phyloP scores from a whole-genome alignment of 495 filamentous ascomycete species.

The Echria macrotheca region DNA sequence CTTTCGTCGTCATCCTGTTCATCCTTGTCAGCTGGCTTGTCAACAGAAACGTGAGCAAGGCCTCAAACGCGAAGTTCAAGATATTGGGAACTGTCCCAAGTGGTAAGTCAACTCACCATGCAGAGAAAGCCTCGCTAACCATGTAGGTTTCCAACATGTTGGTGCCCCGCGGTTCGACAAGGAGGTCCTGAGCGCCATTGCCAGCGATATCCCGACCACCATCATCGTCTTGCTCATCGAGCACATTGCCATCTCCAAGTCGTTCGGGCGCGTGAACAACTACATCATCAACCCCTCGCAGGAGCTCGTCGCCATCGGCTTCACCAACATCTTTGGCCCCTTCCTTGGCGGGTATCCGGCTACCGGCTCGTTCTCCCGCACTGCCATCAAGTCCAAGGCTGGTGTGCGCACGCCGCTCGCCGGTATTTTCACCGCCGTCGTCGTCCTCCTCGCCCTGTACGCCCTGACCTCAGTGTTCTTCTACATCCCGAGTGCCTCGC shows the following conservation, averaged over 20 bases:
- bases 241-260: constrained; percentile 52
- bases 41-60: constrained; percentile 26
- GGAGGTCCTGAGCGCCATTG: constrained; percentile 29
- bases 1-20: constrained; percentile 40
- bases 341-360: constrained; percentile 50
- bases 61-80: constrained; percentile 31
- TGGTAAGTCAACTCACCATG: constrained; percentile 25
- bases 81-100: constrained; percentile 40
- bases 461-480: constrained; percentile 48
- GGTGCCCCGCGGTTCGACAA: constrained; percentile 32
- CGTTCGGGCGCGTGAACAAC: constrained; percentile 49
- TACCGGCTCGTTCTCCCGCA: constrained; percentile 49
- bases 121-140: background rate
- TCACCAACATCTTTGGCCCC: constrained; percentile 46
- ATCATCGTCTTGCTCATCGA: constrained; percentile 50
- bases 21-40: constrained; percentile 37
- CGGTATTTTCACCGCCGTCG: constrained; percentile 46
- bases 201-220: constrained; percentile 31
- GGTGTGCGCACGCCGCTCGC: constrained; percentile 50
- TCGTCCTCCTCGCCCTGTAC: constrained; percentile 49
- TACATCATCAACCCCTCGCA: constrained; percentile 52
- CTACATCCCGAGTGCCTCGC: constrained; percentile 42
- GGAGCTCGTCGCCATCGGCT: constrained; percentile 50
- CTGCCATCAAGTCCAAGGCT: constrained; percentile 46
- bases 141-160: constrained; percentile 38